Evolutionary conservation across 345 rosid genomes (phyloP).

Genomic region (Physaria fendleri): DNA sequence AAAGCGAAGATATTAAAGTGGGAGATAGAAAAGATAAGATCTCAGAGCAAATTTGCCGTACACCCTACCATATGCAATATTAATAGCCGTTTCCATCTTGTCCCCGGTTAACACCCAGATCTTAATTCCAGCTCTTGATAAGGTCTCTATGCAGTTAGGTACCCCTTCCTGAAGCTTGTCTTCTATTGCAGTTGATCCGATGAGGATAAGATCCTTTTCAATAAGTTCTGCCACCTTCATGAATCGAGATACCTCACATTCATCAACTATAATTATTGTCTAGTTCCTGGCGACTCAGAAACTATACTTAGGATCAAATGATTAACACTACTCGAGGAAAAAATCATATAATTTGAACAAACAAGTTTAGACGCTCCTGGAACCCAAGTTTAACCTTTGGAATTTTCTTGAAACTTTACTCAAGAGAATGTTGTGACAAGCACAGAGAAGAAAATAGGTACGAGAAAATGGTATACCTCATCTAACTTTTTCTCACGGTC

Average conservation of each 20-base stretch:
- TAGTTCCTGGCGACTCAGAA: neutral
- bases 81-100: constrained; percentile 98
- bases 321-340: neutral
- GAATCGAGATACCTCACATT: constrained; percentile 7
- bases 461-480: constrained; percentile 52
- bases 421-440: constrained; percentile 3
- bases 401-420: neutral
- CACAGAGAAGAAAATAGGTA: neutral
- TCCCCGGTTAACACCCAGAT: constrained; percentile 99
- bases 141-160: constrained; percentile 91
- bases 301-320: neutral
- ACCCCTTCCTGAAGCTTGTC: constrained; percentile 99
- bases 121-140: constrained; percentile 97
- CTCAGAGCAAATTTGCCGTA: neutral
- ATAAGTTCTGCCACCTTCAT: constrained; percentile 90
- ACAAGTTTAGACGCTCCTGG: neutral
- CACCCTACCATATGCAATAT: constrained; percentile 88
- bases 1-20: constrained; percentile 10
- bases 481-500: constrained; percentile 98
- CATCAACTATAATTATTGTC: constrained; percentile 11
- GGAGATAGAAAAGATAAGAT: constrained; percentile 1
- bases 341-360: neutral
- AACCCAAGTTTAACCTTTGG: constrained; percentile 1
- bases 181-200: constrained; percentile 97
- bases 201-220: constrained; percentile 84